Percentiles rank a stretch among this genome's conserved stretches.
phyloP scores from a whole-genome alignment of 805 yeast genomes.

The Blastobotrys peoriensis region DNA sequence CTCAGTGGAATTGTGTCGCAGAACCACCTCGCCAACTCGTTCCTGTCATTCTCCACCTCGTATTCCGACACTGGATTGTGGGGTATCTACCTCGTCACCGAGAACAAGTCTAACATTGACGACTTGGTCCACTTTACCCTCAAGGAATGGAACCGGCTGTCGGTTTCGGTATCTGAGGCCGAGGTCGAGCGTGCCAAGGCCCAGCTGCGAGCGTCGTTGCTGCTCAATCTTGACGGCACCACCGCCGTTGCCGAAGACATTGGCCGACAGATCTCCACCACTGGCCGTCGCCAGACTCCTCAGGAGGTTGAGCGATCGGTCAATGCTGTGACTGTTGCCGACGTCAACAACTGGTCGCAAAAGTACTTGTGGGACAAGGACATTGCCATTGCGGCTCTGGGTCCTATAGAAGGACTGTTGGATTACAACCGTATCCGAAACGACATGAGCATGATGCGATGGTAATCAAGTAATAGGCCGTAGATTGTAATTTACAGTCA shows the following conservation, averaged over 20 bases:
- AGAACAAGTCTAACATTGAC: slow-evolving; percentile 60
- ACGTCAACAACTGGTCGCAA: slow-evolving; percentile 84
- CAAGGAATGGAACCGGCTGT: slow-evolving; percentile 84
- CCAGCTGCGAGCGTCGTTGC: slow-evolving; percentile 85
- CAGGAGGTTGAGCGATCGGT: slow-evolving; percentile 71
- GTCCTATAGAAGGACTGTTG: slow-evolving; percentile 70
- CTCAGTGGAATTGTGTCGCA: slow-evolving; percentile 60
- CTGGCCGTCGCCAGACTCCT: slow-evolving; percentile 73
- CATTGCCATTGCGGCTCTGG: slow-evolving; percentile 86
- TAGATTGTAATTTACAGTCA: too few species aligned
- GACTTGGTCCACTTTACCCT: slow-evolving; percentile 67
- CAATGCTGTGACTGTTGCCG: slow-evolving; percentile 68
- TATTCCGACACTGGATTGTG: slow-evolving; percentile 96
- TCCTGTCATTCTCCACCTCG: slow-evolving; percentile 93
- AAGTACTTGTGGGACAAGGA: slow-evolving; percentile 72
- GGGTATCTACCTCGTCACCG: slow-evolving; percentile 92
- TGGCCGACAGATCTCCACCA: slow-evolving; percentile 93
- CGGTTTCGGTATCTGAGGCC: slow-evolving; percentile 69
- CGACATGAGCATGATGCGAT: slow-evolving; percentile 37
- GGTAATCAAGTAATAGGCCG: slow-evolving; percentile 23
- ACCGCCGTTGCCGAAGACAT: slow-evolving; percentile 97
- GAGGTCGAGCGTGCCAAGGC: slow-evolving; percentile 95
- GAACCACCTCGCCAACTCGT: slow-evolving; percentile 77
- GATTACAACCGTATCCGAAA: slow-evolving; percentile 54
- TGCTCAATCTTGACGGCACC: slow-evolving; percentile 86